A percentile compares a stretch with the other conserved stretches of the same genome.
Conservation (phyloP, 2,329 filamentous ascomycete species). For the Xylaria sp. region DNA sequence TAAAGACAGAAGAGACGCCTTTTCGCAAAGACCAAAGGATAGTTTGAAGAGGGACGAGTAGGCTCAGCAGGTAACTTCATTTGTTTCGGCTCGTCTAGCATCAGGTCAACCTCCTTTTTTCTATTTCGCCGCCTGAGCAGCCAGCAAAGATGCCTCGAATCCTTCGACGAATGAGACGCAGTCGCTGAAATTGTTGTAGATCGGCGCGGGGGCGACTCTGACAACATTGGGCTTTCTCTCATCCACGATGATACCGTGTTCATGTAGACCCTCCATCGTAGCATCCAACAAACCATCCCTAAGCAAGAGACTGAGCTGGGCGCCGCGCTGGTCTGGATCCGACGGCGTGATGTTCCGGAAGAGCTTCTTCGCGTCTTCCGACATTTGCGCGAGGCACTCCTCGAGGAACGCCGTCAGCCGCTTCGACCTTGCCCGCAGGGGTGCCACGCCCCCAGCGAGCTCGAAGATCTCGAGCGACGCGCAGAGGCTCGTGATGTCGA, state of each 20-base stretch:
- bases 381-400: constrained; percentile 54
- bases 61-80: not conserved
- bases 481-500: constrained; percentile 74
- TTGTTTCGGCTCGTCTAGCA: not conserved
- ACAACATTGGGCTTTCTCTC: constrained; percentile 78
- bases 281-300: constrained; percentile 63
- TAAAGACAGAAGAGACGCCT: not conserved
- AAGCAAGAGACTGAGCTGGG: constrained; percentile 71
- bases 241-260: constrained; percentile 71
- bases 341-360: constrained; percentile 70
- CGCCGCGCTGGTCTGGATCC: constrained; percentile 68
- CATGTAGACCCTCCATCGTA: constrained; percentile 66
- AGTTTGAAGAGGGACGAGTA: not conserved
- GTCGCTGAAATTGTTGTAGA: constrained; percentile 76
- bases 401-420: constrained; percentile 73
- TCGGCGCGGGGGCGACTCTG: constrained; percentile 72
- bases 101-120: not conserved
- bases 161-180: constrained; percentile 61
- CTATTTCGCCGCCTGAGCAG: constrained; percentile 27
- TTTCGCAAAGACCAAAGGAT: not conserved
- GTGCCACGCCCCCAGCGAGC: constrained; percentile 64
- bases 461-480: constrained; percentile 75
- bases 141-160: constrained; percentile 42
- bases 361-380: constrained; percentile 41
- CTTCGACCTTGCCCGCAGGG: constrained; percentile 69